phyloP scores from a whole-genome alignment of 139 green algal genomes.

The Mychonastes homosphaera region DNA sequence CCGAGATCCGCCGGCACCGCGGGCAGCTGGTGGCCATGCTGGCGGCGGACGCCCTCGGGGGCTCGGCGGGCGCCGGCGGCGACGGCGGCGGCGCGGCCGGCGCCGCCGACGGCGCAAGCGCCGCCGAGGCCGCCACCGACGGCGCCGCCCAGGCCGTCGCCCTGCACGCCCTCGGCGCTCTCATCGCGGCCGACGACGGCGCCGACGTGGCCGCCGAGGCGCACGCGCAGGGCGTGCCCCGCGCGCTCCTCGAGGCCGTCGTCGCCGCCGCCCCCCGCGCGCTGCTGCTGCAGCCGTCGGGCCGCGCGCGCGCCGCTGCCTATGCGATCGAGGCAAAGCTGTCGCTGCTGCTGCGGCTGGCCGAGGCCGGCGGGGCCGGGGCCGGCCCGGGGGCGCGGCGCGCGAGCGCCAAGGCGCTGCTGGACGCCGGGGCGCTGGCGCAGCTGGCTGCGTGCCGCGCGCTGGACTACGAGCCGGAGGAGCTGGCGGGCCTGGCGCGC shows the following conservation, averaged over 20 bases:
- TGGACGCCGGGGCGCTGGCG: conserved; percentile 32
- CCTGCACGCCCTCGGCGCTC: conserved; percentile 44
- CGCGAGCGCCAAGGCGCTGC: conserved; percentile 43
- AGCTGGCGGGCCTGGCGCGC: conserved; percentile 2
- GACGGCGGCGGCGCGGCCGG: too few relatives aligned
- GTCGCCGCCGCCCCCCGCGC: conserved; percentile 11
- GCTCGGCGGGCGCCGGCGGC: conserved; percentile 12
- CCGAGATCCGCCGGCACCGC: conserved; percentile 5
- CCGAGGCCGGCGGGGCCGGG: conserved; percentile 19
- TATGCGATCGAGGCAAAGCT: conserved; percentile 50
- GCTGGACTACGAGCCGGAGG: conserved; percentile 11
- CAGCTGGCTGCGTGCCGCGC: conserved; percentile 28
- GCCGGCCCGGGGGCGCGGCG: conserved; percentile 2
- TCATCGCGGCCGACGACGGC: conserved; percentile 33
- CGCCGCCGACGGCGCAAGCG: too few relatives aligned
- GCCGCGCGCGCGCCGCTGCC: conserved; percentile 16
- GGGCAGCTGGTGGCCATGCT: conserved; percentile 29
- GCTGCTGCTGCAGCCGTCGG: conserved; percentile 16
- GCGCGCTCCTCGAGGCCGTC: conserved; percentile 38
- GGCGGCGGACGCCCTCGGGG: conserved; percentile 29
- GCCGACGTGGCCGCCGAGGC: conserved; percentile 25
- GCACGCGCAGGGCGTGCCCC: conserved; percentile 32
- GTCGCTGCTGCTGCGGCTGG: conserved; percentile 46
- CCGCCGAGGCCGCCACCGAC: too few relatives aligned
- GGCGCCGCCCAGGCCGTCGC: conserved; percentile 43